Evolutionary conservation across 2,329 filamentous ascomycete genomes (phyloP).

Genomic region (Fusarium abutilonis): DNA sequence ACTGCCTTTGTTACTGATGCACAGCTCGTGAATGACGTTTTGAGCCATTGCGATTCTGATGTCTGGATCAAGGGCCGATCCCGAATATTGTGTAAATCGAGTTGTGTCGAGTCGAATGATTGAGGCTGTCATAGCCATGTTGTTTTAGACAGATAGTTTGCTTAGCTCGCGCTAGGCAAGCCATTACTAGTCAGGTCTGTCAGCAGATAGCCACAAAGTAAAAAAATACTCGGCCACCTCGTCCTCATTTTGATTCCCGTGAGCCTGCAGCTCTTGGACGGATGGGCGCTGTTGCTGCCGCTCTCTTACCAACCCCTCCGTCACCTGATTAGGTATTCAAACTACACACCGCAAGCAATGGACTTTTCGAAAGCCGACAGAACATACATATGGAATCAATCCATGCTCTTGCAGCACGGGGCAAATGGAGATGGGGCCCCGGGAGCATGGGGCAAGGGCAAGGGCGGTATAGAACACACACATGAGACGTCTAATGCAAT

Average conservation of each 20-base stretch:
- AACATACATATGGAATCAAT: slow-evolving; percentile 32
- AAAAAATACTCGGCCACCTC: neutral
- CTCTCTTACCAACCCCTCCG: neutral
- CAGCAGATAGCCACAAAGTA: slow-evolving; percentile 1
- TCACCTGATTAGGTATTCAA: slow-evolving; percentile 3
- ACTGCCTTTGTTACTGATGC: slow-evolving; percentile 1
- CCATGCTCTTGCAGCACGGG: slow-evolving; percentile 42
- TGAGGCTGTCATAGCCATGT: slow-evolving; percentile 24
- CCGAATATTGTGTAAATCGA: neutral
- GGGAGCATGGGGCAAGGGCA: slow-evolving; percentile 36
- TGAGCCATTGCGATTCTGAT: neutral
- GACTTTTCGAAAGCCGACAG: slow-evolving; percentile 46
- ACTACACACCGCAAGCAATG: neutral
- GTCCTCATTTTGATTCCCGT: slow-evolving; percentile 10
- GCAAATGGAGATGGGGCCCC: slow-evolving; percentile 38
- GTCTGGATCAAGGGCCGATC: neutral
- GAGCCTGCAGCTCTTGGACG: slow-evolving; percentile 16
- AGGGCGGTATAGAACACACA: slow-evolving; percentile 27
- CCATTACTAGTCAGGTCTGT: slow-evolving; percentile 7
- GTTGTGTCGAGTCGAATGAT: slow-evolving; percentile 2
- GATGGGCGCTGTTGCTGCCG: slow-evolving; percentile 23
- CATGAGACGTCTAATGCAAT: slow-evolving; percentile 9
- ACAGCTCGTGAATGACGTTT: neutral
- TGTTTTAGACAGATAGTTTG: slow-evolving; percentile 4
- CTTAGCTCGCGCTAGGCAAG: slow-evolving; percentile 12